Percentiles rank a stretch among this genome's conserved stretches.
These are phyloP conservation scores for Pilobolus umbonatus DNA, from an alignment of 192 early-diverging fungal genomes.

Conservation along the genomic window DNA sequence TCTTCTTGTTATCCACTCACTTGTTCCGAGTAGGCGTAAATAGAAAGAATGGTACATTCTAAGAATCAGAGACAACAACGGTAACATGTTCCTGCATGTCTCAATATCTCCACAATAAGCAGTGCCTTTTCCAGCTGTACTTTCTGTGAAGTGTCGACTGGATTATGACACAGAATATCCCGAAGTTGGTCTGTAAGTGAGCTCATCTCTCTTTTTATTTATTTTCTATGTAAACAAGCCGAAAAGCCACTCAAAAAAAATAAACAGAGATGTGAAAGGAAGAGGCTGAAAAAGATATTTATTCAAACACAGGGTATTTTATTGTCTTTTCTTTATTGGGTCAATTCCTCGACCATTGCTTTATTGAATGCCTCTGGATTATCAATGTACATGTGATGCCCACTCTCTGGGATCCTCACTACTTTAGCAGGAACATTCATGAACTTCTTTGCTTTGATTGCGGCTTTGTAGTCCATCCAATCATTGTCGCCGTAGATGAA, in stretches of 20 bases:
- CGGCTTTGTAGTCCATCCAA: constrained; percentile 87
- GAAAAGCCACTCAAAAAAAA: no score
- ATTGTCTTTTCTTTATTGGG: background rate
- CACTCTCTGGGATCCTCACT: constrained; percentile 40
- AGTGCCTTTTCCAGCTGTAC: no score
- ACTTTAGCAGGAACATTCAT: constrained; percentile 51
- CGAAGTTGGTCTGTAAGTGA: background rate
- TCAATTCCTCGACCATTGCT: background rate
- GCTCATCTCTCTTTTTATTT: background rate
- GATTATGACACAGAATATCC: background rate
- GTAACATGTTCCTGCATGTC: no score
- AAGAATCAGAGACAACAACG: constrained; percentile 25
- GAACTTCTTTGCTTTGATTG: constrained; percentile 51
- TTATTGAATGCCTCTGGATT: constrained; percentile 73
- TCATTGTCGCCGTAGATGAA: constrained; percentile 59
- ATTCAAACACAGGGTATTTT: background rate
- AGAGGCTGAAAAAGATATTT: background rate
- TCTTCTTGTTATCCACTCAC: constrained; percentile 9
- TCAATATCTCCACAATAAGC: no score
- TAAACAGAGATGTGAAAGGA: background rate
- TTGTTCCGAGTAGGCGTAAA: constrained; percentile 11
- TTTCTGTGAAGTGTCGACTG: background rate
- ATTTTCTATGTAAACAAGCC: no score
- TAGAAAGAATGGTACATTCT: background rate
- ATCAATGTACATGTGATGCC: constrained; percentile 86